These are phyloP conservation scores for Symbiodinium natans DNA, from an alignment of 73 alveolate genomes.

Conservation along the genomic window DNA sequence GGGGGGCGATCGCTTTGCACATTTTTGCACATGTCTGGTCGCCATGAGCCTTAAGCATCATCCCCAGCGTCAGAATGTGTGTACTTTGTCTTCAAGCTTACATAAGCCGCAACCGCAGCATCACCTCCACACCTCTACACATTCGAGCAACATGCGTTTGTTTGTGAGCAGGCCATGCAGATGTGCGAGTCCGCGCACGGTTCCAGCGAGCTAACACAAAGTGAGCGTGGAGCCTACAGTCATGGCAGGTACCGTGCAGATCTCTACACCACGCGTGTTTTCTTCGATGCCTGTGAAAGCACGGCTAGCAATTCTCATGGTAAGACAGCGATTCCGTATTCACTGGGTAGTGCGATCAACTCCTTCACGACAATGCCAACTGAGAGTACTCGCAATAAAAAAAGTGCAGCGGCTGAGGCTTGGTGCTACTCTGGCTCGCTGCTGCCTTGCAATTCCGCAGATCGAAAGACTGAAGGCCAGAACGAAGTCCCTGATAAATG, in stretches of 20 bases:
- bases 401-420: background rate
- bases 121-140: background rate
- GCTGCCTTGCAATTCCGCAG: constrained; percentile 90
- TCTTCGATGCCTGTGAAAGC: background rate
- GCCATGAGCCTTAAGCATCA: background rate
- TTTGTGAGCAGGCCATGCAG: constrained; percentile 44
- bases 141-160: background rate
- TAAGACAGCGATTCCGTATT: background rate
- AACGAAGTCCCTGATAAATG: too few relatives aligned
- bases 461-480: constrained; percentile 66
- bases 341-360: background rate
- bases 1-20: too few relatives aligned
- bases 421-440: constrained; percentile 83
- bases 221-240: constrained; percentile 41
- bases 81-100: background rate
- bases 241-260: background rate
- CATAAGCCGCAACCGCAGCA: background rate
- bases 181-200: constrained; percentile 84
- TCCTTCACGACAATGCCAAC: background rate
- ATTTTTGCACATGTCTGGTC: background rate
- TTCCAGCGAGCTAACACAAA: constrained; percentile 77
- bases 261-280: too few relatives aligned
- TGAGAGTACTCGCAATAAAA: background rate
- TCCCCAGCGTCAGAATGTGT: background rate
- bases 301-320: background rate